A percentile compares a stretch with the other conserved stretches of the same genome.
Evolutionary conservation across 257 asterid species (phyloP).

Genomic region (Striga asiatica): DNA sequence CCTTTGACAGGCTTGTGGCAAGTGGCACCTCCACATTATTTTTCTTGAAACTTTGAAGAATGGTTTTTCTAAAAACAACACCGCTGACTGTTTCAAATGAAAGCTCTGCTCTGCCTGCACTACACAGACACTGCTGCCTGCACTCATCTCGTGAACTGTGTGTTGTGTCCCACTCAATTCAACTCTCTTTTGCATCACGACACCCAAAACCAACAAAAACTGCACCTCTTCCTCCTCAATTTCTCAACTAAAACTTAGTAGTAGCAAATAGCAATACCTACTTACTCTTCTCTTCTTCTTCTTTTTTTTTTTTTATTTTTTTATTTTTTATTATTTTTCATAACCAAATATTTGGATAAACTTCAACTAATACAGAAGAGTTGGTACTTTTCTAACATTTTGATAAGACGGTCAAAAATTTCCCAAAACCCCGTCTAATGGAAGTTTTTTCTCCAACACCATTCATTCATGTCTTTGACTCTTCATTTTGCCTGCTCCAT

Average conservation of each 20-base stretch:
- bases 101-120: not conserved
- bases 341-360: not conserved
- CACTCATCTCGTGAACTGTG: constrained; percentile 22
- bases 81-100: constrained; percentile 20
- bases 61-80: not conserved
- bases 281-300: too few relatives aligned
- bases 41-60: too few relatives aligned
- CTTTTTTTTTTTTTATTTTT: too few relatives aligned
- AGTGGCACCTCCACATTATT: too few relatives aligned
- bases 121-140: too few relatives aligned
- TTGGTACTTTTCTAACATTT: not conserved
- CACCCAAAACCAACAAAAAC: not conserved
- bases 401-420: not conserved
- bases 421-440: too few relatives aligned
- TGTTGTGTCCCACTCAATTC: not conserved
- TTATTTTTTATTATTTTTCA: not conserved
- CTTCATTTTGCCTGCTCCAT: constrained; percentile 15
- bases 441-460: not conserved
- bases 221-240: constrained; percentile 1
- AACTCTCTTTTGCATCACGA: constrained; percentile 10
- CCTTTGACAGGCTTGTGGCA: too few relatives aligned
- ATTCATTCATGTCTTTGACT: constrained; percentile 17
- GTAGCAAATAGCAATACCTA: constrained; percentile 6
- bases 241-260: not conserved
- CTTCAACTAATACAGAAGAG: not conserved